Conservation (phyloP, 2,329 filamentous ascomycete species). For the Talaromyces sp. region DNA sequence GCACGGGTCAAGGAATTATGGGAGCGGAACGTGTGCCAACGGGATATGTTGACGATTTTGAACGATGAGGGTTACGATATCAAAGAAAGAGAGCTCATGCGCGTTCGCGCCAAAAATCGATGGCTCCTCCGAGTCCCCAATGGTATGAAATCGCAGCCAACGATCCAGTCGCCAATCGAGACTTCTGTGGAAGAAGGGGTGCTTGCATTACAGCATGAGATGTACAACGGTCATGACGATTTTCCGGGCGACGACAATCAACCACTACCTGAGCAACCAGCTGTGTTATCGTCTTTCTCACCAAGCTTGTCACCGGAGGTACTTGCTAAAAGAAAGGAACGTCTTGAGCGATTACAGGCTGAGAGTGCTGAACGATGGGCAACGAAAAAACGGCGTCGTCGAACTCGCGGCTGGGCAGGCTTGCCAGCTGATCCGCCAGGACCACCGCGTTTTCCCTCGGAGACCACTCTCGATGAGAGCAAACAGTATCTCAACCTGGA, state of each 20-base stretch:
- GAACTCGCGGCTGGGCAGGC: constrained; percentile 65
- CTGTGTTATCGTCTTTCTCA: constrained; percentile 22
- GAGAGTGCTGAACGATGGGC: constrained; percentile 62
- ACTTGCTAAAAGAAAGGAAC: constrained; percentile 52
- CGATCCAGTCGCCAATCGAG: neutral
- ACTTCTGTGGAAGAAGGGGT: constrained; percentile 34
- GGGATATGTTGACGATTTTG: constrained; percentile 68
- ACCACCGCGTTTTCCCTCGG: constrained; percentile 72
- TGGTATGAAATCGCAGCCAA: constrained; percentile 50
- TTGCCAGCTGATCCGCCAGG: constrained; percentile 65
- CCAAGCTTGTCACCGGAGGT: constrained; percentile 46
- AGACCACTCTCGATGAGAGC: constrained; percentile 76
- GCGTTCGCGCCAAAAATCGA: constrained; percentile 65
- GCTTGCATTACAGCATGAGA: constrained; percentile 38
- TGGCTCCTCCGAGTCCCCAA: constrained; percentile 63
- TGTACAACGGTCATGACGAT: constrained; percentile 31
- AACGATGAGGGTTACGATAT: constrained; percentile 70
- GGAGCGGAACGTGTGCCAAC: constrained; percentile 68
- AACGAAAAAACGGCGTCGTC: constrained; percentile 63
- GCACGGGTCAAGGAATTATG: constrained; percentile 71
- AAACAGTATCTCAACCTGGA: constrained; percentile 66
- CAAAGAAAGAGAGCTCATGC: constrained; percentile 66
- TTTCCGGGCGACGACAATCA: constrained; percentile 29
- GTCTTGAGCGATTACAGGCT: constrained; percentile 53
- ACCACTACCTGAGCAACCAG: constrained; percentile 24